Base-by-base conservation (phyloP, 108 stramenopile genomes). In the Cylindrotheca fusiformis region DNA sequence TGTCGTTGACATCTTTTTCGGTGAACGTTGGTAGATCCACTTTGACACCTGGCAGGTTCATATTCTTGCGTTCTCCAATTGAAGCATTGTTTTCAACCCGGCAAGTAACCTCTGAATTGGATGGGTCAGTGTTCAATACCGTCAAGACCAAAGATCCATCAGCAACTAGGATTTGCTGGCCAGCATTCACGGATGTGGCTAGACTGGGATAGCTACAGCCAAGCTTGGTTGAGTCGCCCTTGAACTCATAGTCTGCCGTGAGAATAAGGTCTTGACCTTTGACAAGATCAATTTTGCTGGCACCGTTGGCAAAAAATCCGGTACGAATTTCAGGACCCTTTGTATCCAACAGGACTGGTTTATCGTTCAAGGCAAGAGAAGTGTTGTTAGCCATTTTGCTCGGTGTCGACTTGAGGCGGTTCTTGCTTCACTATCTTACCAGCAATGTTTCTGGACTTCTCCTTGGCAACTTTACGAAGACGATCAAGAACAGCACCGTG, bases 1-100 rank as follows among this genome's bases (percentile, higher is more conserved):
- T 89, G 68, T 97, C 96, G 48, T 94, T 80, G n/a, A 95, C 71
- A 83, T 98, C 98, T 60, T 95, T 93, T 25, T 93, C 95, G 4
- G 92, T 91, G 44, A 96, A 81, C 12, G 90, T 90, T 4, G 91
- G 92, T 24, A 96, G 74, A 33, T 91, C 82, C 33, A 94, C 90
- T 36, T 65, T 63, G 24, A 93, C 92, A 55, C 91, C 95, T 17
- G 95, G 95, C 32, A 96, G 82, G 62, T 93, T 91, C 90, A 95
- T 91, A 71, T 93, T 95, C 78, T 95, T 95, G 41, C 88, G 74
- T 60, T 92, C 90, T 22, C 90, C 94, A 36, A 95, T 84, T 41
- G 61, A 58, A 25, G 82, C 79, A 67, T 84, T 80, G 73, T 95
- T 95, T 59, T 87, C 81, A 26, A 95, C 69, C 26, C 82, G 78